These are phyloP conservation scores for Xanthoconium separans DNA, from an alignment of 1,284 basidiomycete species.

Conservation along the genomic window DNA sequence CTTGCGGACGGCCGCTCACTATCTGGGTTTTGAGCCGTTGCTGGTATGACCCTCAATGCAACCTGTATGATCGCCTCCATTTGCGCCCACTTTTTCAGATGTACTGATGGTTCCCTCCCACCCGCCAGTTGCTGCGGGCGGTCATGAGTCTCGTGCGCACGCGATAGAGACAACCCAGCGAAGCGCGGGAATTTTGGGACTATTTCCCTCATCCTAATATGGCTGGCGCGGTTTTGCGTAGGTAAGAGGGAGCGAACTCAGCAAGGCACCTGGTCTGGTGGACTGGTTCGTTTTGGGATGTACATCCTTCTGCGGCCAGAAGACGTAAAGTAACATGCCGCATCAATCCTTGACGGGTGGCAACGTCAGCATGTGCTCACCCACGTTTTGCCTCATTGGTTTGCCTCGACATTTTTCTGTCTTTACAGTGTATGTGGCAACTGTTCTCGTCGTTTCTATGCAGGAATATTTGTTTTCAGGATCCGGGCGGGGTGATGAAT, in stretches of 20 bases:
- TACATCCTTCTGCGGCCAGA: slow-evolving; percentile 9
- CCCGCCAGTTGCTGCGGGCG: slow-evolving; percentile 6
- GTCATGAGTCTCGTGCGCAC: slow-evolving; percentile 7
- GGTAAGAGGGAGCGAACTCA: slow-evolving; percentile 6
- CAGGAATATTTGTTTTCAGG: slow-evolving; percentile 3
- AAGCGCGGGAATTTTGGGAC: slow-evolving; percentile 11
- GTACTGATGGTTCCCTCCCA: slow-evolving; percentile 1
- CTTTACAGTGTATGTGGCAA: not conserved
- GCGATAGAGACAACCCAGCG: slow-evolving; percentile 5
- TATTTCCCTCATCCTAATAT: slow-evolving; percentile 9
- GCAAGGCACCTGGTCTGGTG: slow-evolving; percentile 7
- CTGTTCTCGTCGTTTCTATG: not conserved
- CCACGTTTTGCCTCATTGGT: slow-evolving; percentile 10
- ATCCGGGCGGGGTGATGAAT: slow-evolving; percentile 6
- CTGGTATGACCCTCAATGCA: slow-evolving; percentile 5
- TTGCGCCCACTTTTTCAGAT: slow-evolving; percentile 14
- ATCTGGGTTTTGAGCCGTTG: slow-evolving; percentile 6
- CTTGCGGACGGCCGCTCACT: not conserved
- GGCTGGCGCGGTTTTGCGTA: slow-evolving; percentile 12
- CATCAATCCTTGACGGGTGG: slow-evolving; percentile 23
- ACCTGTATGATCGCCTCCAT: slow-evolving; percentile 11
- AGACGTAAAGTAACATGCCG: slow-evolving; percentile 28
- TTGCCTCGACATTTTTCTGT: not conserved
- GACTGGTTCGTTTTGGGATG: slow-evolving; percentile 13
- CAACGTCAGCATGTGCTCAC: slow-evolving; percentile 14